Evolutionary conservation across 2,329 filamentous ascomycete species (phyloP).

Genomic region (Stemphylium lycopersici): DNA sequence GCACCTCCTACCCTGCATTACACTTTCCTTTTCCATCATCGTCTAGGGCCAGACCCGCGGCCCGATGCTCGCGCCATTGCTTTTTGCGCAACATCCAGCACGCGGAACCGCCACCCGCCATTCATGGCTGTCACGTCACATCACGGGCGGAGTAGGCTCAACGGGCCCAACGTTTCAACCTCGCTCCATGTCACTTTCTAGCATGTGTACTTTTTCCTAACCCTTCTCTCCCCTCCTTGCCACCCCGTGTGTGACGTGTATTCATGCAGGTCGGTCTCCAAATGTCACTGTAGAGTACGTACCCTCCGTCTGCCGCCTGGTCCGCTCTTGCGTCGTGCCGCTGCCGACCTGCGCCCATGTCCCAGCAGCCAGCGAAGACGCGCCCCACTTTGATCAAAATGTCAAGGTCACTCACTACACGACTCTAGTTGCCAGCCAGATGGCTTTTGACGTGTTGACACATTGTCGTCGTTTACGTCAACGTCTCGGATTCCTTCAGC

Average conservation of each 20-base stretch:
- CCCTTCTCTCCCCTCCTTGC: neutral
- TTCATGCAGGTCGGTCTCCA: conserved; percentile 1
- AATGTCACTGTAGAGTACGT: neutral
- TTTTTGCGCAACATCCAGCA: neutral
- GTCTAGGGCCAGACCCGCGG: neutral
- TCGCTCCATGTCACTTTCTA: neutral
- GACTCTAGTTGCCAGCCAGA: no score
- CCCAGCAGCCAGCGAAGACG: no score
- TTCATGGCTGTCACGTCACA: neutral
- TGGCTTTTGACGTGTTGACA: no score
- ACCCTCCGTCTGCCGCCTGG: neutral
- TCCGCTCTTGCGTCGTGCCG: neutral
- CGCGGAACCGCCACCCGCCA: neutral
- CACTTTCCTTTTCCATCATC: neutral
- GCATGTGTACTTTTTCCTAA: neutral
- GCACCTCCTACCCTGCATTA: neutral
- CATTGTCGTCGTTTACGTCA: no score
- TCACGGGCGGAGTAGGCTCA: neutral
- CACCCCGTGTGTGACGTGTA: neutral
- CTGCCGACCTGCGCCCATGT: no score
- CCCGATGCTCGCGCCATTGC: neutral
- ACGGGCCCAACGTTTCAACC: conserved; percentile 4
- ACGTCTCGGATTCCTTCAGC: no score
- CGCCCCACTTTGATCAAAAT: no score
- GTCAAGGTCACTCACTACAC: no score